Base-by-base conservation (phyloP, 345 rosid species). In the Hypericum perforatum region DNA sequence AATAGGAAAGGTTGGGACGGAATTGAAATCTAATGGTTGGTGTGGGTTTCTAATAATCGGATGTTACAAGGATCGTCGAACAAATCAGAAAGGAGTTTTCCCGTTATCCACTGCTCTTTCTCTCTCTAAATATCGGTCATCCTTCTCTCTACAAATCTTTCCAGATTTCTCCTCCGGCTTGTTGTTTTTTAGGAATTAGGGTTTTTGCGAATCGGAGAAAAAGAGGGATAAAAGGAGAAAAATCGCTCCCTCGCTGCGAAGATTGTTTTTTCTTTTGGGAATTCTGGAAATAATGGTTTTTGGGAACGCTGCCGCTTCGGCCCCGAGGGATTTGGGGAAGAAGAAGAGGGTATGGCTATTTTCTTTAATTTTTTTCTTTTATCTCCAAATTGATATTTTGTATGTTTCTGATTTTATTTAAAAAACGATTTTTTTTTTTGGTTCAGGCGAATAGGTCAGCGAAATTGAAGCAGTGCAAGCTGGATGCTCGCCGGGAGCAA, bases 401-500 rank as follows among this genome's bases (percentile, higher is more conserved):
- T 2, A 6, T 11, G 22, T 11, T 37, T 39, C 39, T 43, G 42
- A 8, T 29, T 16, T 8, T 2, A 39, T 13, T 13, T 3, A 3
- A 3, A 38, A 11, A 10, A 50, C 7, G 49, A 7, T 12, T 41
- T 59, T 29, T 11, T 6, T 0, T 39, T 7, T 11, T 39, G n/a
- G 64, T 74, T 57, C 66, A 87, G 96, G 77, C 71, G 37, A 79
- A 90, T 71, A 76, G 94, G 83, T 73, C 94, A 5, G 95, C 94
- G n/a, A 86, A 82, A 73, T 63, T 90, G 81, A 90, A 84, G 76
- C 95, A 86, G 77, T 78, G 80, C 83, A 90, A 90, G 78, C 78
- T 90, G 0, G 94, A 84, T 65, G 94, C 78, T 12, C 95, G 97
- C 41, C 94, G 97, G 11, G 95, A 86, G 72, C 97, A 90, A 74